Evolutionary conservation across 2,329 filamentous ascomycete genomes (phyloP), one percentile per base, ranked within the genome.

Genomic region (Hymenoscyphus linearis): DNA sequence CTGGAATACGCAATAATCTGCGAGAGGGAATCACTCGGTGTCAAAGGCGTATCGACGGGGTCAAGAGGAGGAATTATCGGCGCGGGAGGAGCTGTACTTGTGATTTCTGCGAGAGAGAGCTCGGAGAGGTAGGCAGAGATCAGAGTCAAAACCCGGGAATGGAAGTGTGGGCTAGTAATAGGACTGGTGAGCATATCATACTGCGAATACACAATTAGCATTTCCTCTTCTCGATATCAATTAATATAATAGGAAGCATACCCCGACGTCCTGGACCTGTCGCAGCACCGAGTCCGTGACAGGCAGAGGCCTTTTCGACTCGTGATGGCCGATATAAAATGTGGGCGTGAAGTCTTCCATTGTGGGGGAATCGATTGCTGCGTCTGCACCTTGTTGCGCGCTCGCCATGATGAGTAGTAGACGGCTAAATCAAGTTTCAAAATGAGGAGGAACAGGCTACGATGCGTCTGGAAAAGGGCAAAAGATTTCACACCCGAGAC

Each of bases 1-100:
- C 92, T 96, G n/a, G 86, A 85, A 61, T 89, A 87, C 14, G 86
- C 90, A 55, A 96, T 82, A 62, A 95, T 80, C 58, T 92, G 89
- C 65, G 86, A 85, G 63, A 92, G 85, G 64, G 82, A 82, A 14
- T 84, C 81, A 61, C 82, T 83, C 4, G 90, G 90, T 55, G 85
- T 85, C 59, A 95, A 78, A 22, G 82, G 85, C 0, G 91, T 93
- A 72, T 97, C 93, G 64, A 89, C 83, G 12, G 91, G 88, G 0
- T 87, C 90, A 66, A 99, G 78, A 50, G 92, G 86, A 12, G 82
- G 82, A 34, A 86, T 79, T 57, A 84, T 83, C 16, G 83, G 85
- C 64, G 81, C 81, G 52, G 81, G 80, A 57, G 79, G 76, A 26
- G 77, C 78, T 44, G 76, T 76, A 64, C 76, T 79, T 44, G 71